Base-by-base conservation (phyloP, 2,329 filamentous ascomycete species). In the Grosmannia clavigera region DNA sequence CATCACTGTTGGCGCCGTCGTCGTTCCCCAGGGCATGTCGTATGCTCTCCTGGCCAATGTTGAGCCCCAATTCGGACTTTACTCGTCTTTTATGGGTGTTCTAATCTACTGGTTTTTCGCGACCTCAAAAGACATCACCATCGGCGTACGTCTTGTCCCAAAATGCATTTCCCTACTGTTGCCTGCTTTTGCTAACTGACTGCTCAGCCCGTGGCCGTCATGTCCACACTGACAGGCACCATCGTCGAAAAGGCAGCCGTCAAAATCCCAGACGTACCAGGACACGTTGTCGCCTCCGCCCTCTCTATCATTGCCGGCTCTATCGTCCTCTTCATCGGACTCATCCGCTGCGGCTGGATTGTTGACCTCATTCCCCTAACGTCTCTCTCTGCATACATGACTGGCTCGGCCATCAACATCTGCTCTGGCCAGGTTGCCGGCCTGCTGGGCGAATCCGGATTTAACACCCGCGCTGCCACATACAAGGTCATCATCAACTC, bases 121-220 rank as follows among this genome's bases (percentile, higher is more conserved):
- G 40, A 99, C 94, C 0, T 96, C 92, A 16, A 99, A 97, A 71
- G 92, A 99, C 72, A 97, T 99, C 69, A 96, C 92, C 11, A 97
- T 97, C 60, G 92, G 92, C 19, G 87, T 89, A 60, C 60, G 43
- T 67, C 33, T 61, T 66, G 35, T 64, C 64, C 58, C 48, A 16
- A 25, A 56, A 29, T 6, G 46, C 51, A 43, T 14, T 12, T 29
- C n/a, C 46, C 27, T 22, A 25, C 27, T n/a, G 5, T 14, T 38
- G 3, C 60, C 14, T 53, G 25, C 16, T n/a, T n/a, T 33, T 22
- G 25, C 11, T 48, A n/a, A 38, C 38, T 11, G 2, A 31, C 33
- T 19, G 10, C 11, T 12, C 64, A 90, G 86, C 65, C 65, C 38
- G 94, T 97, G 56, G 94, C 94, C 46, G 94, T 97, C 65, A 88